Evolutionary conservation across 805 yeast species (phyloP).

Genomic region (Lipomyces starkeyi): DNA sequence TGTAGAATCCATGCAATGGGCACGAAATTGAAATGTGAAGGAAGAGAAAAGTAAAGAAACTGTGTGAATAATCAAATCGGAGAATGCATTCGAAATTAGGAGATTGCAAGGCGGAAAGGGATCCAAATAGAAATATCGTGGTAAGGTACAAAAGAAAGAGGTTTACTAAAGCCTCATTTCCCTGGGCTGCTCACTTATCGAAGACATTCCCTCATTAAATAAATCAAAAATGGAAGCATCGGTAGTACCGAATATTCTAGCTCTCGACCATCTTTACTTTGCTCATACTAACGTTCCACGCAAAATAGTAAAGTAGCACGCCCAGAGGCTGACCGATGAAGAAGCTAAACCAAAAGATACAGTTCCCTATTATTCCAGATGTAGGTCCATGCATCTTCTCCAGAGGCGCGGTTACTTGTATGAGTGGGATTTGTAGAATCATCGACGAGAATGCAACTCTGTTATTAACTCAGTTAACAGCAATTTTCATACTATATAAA

Average conservation of each 20-base stretch:
- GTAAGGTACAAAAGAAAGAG: too few relatives aligned
- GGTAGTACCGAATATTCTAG: not conserved
- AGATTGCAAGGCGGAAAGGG: too few relatives aligned
- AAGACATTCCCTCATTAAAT: not conserved
- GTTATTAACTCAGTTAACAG: not conserved
- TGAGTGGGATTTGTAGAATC: slow-evolving; percentile 53
- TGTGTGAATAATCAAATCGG: too few relatives aligned
- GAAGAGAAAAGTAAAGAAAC: too few relatives aligned
- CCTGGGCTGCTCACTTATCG: too few relatives aligned
- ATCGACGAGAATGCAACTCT: slow-evolving; percentile 52
- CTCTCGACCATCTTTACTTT: not conserved
- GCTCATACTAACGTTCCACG: slow-evolving; percentile 49
- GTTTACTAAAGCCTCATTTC: too few relatives aligned
- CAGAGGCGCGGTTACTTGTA: slow-evolving; percentile 51
- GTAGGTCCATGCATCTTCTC: slow-evolving; percentile 52
- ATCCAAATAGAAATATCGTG: too few relatives aligned
- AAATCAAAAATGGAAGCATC: not conserved
- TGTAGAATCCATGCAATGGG: too few relatives aligned
- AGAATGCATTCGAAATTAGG: too few relatives aligned
- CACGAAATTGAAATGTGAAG: too few relatives aligned
- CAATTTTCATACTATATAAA: not conserved
- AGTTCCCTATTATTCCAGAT: slow-evolving; percentile 51
- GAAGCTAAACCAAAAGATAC: slow-evolving; percentile 55
- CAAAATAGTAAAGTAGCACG: slow-evolving; percentile 52
- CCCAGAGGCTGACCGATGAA: slow-evolving; percentile 56